These are phyloP conservation scores for Dactylellina parvicollis DNA, from an alignment of 2,329 filamentous ascomycete species.

Conservation along the genomic window DNA sequence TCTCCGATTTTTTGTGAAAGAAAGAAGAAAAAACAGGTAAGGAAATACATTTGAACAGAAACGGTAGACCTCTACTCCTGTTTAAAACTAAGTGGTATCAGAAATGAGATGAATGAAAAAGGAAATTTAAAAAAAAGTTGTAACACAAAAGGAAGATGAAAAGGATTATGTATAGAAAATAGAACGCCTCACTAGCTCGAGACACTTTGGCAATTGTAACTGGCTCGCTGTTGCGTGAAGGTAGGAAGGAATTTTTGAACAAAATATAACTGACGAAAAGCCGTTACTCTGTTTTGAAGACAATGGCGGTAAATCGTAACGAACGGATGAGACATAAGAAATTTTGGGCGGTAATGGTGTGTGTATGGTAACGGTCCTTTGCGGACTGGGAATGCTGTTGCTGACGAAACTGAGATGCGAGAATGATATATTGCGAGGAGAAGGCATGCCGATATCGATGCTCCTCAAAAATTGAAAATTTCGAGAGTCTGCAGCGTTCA, in stretches of 20 bases:
- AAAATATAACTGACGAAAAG: background rate
- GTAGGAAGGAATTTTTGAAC: background rate
- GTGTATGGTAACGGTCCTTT: background rate
- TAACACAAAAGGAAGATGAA: background rate
- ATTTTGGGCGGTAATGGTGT: background rate
- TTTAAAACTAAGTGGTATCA: constrained; percentile 37
- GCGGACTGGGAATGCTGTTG: background rate
- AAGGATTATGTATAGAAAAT: background rate
- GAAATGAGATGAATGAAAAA: background rate
- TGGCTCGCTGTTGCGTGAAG: background rate
- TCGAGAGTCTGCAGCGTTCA: too few relatives aligned
- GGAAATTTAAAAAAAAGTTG: background rate
- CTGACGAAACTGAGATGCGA: background rate
- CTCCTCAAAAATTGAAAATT: too few relatives aligned
- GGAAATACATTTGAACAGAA: constrained; percentile 1
- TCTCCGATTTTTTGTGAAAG: constrained; percentile 4
- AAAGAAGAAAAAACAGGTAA: constrained; percentile 4
- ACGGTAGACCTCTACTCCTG: constrained; percentile 32
- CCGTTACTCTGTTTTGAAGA: background rate
- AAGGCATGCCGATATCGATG: background rate
- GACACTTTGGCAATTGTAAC: background rate
- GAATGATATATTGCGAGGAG: background rate
- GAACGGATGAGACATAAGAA: constrained; percentile 5
- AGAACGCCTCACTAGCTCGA: constrained; percentile 2
- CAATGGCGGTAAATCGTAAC: background rate